These are phyloP conservation scores for Leishmania major DNA, from an alignment of 208 protist genomes.

Conservation along the genomic window DNA sequence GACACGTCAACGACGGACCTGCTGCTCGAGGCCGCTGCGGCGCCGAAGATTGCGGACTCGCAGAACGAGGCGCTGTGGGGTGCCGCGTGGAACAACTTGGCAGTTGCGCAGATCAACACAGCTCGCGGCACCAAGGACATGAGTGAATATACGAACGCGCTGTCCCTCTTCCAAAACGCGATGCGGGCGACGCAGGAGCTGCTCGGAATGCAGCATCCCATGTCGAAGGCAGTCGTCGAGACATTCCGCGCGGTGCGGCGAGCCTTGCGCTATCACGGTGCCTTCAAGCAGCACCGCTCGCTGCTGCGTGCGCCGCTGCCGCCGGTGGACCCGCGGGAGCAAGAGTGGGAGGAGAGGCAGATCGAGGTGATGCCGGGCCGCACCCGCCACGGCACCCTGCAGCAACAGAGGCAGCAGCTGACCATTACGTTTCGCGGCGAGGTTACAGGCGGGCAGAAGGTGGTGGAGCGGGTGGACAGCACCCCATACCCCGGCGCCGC, in stretches of 20 bases:
- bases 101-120: constrained; percentile 86
- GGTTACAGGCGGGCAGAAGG: constrained; percentile 63
- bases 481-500: constrained; percentile 70
- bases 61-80: constrained; percentile 86
- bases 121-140: constrained; percentile 45
- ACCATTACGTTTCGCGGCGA: constrained; percentile 87
- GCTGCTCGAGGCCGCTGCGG: constrained; percentile 40
- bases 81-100: constrained; percentile 90
- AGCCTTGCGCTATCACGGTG: constrained; percentile 55
- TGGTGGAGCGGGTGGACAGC: constrained; percentile 65
- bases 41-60: constrained; percentile 59
- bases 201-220: constrained; percentile 77
- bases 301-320: constrained; percentile 63
- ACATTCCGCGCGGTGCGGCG: constrained; percentile 76
- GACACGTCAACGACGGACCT: constrained; percentile 29
- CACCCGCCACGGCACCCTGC: constrained; percentile 50
- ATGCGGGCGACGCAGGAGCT: constrained; percentile 83
- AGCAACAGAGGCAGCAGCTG: constrained; percentile 64
- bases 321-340: constrained; percentile 74
- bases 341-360: constrained; percentile 46
- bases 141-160: constrained; percentile 74
- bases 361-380: constrained; percentile 42
- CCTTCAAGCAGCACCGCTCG: constrained; percentile 80
- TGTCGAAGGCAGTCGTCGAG: constrained; percentile 68
- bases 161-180: constrained; percentile 83